These are phyloP conservation scores for Botrytis elliptica DNA, from an alignment of 2,329 filamentous ascomycete genomes.

Conservation along the genomic window DNA sequence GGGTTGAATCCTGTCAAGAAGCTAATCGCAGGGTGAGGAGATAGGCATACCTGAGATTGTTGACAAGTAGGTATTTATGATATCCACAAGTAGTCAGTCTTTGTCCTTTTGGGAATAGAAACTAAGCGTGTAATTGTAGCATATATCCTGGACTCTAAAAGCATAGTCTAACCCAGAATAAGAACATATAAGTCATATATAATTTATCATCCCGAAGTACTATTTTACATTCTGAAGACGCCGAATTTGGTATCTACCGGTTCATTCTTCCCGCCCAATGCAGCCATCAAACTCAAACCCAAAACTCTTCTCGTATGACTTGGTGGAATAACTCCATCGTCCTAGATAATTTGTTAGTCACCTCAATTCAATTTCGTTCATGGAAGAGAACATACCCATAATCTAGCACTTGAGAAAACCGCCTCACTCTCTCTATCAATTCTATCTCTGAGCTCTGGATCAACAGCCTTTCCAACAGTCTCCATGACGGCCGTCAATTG, in stretches of 20 bases:
- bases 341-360: conserved; percentile 42
- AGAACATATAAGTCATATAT: background rate
- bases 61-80: background rate
- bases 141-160: background rate
- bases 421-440: conserved; percentile 92
- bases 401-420: conserved; percentile 78
- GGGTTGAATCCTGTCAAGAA: background rate
- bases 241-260: conserved; percentile 68
- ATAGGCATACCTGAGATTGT: background rate
- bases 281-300: conserved; percentile 69
- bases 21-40: background rate
- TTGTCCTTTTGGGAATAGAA: background rate
- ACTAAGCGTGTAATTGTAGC: background rate
- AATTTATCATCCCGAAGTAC: background rate
- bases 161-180: too few relatives aligned
- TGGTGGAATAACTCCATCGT: conserved; percentile 78
- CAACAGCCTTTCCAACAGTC: conserved; percentile 79
- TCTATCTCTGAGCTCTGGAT: conserved; percentile 75
- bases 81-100: background rate
- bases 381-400: conserved; percentile 62
- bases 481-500: conserved; percentile 93
- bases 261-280: conserved; percentile 65
- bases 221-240: conserved; percentile 73
- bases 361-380: conserved; percentile 10
- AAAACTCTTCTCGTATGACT: conserved; percentile 72